Evolutionary conservation across 257 asterid genomes (phyloP).

Genomic region (Lavandula angustifolia): DNA sequence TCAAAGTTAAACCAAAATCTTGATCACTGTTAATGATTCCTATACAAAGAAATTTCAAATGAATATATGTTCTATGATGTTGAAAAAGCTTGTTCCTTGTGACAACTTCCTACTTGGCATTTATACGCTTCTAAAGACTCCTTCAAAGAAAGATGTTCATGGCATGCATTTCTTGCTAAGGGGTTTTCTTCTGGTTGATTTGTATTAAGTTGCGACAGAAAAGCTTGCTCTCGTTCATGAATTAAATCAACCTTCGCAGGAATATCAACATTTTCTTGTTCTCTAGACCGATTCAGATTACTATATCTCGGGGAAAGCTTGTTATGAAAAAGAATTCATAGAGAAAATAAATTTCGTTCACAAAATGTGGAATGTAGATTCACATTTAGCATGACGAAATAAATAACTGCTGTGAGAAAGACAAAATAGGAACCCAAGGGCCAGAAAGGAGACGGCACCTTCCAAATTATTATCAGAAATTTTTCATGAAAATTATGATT

Average conservation of each 20-base stretch:
- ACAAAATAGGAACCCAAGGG: background rate
- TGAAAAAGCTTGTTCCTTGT: background rate
- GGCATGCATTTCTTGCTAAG: background rate
- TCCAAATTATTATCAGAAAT: background rate
- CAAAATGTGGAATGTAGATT: slow-evolving; percentile 1
- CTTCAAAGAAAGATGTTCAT: background rate
- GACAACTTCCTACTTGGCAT: background rate
- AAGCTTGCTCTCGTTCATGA: background rate
- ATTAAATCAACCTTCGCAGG: background rate
- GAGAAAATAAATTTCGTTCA: background rate
- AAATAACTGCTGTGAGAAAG: slow-evolving; percentile 6
- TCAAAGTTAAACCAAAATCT: slow-evolving; percentile 13
- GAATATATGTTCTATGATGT: background rate
- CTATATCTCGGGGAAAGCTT: background rate
- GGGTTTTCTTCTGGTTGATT: slow-evolving; percentile 8
- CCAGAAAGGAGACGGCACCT: background rate
- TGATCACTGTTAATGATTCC: no score
- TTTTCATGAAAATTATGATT: background rate
- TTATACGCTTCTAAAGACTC: background rate
- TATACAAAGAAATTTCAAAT: background rate
- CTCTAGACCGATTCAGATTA: background rate
- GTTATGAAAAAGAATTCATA: background rate
- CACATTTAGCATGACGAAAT: slow-evolving; percentile 6
- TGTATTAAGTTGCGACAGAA: background rate
- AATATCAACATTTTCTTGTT: background rate